A percentile compares a stretch with the other conserved stretches of the same genome.
These are phyloP conservation scores for Phaseolus coccineus DNA, from an alignment of 331 rosid species.

Conservation along the genomic window DNA sequence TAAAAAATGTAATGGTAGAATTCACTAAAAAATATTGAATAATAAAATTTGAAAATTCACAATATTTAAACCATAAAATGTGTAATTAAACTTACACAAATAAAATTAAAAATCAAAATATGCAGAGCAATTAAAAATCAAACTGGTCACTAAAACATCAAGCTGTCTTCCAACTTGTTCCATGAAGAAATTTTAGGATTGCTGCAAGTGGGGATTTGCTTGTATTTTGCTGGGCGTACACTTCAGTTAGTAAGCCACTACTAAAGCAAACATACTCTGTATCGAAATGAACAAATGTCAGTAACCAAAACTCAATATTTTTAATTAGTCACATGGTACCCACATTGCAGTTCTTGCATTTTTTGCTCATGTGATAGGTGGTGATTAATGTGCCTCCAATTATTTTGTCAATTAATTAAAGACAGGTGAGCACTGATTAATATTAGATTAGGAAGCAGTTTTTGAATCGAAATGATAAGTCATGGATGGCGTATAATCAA, in stretches of 20 bases:
- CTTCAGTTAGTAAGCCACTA: constrained; percentile 43
- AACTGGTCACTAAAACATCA: constrained; percentile 9
- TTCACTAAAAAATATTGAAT: no score
- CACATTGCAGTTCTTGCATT: constrained; percentile 26
- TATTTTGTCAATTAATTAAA: constrained; percentile 14
- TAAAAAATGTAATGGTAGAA: no score
- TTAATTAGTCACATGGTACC: constrained; percentile 46
- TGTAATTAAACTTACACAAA: no score
- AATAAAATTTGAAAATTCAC: no score
- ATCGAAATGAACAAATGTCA: constrained; percentile 34
- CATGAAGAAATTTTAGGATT: constrained; percentile 24
- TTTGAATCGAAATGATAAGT: constrained; percentile 24
- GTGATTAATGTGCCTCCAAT: background rate
- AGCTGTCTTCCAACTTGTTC: constrained; percentile 43
- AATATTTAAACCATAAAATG: no score
- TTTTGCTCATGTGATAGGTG: constrained; percentile 2
- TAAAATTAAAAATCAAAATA: background rate
- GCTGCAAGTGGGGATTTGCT: constrained; percentile 40
- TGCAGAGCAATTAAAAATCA: background rate
- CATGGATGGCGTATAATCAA: constrained; percentile 19
- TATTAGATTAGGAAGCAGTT: constrained; percentile 33
- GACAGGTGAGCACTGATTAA: background rate
- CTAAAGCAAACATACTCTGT: constrained; percentile 35
- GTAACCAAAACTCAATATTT: constrained; percentile 40
- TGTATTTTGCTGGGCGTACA: constrained; percentile 17